A percentile compares a stretch with the other conserved stretches of the same genome.
Conservation (phyloP, 176 grass and related monocot genomes). For the Dactylis glomerata region DNA sequence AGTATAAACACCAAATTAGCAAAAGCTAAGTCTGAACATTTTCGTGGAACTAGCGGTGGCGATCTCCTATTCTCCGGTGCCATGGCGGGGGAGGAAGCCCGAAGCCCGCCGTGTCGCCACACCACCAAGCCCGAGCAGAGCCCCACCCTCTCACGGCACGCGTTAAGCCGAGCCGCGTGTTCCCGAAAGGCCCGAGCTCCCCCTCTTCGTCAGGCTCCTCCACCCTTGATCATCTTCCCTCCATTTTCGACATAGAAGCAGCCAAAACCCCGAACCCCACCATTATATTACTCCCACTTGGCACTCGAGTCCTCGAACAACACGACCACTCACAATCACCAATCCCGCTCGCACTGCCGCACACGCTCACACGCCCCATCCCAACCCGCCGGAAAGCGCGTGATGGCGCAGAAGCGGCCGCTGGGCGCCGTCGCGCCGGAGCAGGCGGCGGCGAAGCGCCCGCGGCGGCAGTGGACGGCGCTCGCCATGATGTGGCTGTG, state of each 20-base stretch:
- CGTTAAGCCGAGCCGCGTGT: no score
- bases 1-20: no score
- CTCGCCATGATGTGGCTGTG: slow-evolving; percentile 4
- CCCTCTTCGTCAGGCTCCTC: no score
- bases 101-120: no score
- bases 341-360: background rate
- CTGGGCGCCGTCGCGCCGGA: background rate
- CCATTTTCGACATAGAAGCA: background rate
- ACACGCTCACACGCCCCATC: background rate
- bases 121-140: no score
- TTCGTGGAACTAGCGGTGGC: background rate
- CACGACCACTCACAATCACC: background rate
- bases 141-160: no score
- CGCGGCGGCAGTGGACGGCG: slow-evolving; percentile 6
- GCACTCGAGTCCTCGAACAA: no score
- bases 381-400: no score
- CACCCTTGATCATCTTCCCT: background rate
- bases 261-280: background rate
- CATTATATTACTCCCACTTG: no score
- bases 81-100: no score
- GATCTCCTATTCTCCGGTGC: background rate
- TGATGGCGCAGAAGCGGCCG: background rate
- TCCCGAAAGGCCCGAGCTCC: no score
- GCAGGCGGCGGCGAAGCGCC: background rate
- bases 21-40: background rate